Conservation (phyloP, 192 early-diverging fungal species). For the Ambispora gerdemannii region DNA sequence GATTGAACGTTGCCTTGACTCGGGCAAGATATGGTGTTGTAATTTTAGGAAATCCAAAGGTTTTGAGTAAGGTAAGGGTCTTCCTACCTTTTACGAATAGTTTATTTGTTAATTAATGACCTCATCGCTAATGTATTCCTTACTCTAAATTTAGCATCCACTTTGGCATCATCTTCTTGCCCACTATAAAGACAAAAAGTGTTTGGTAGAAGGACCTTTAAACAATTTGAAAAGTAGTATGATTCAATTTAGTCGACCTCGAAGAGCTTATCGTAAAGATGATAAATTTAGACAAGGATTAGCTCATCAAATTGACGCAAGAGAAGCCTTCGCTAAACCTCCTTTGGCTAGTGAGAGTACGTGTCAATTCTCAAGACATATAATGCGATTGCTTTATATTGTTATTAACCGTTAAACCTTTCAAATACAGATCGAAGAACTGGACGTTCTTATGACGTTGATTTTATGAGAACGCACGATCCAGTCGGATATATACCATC, state of each 20-base stretch:
- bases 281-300: slow-evolving; percentile 58
- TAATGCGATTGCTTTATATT: background rate
- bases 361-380: background rate
- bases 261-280: slow-evolving; percentile 53
- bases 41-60: slow-evolving; percentile 92
- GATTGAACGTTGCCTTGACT: slow-evolving; percentile 87
- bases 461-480: slow-evolving; percentile 51
- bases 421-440: slow-evolving; percentile 42
- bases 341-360: slow-evolving; percentile 50
- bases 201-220: slow-evolving; percentile 91
- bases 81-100: background rate
- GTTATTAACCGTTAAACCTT: background rate
- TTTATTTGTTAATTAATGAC: background rate
- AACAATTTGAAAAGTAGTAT: slow-evolving; percentile 83
- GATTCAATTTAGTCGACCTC: slow-evolving; percentile 83
- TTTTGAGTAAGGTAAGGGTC: slow-evolving; percentile 67
- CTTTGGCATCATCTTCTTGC: slow-evolving; percentile 97
- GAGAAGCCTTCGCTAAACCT: slow-evolving; percentile 55
- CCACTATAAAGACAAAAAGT: slow-evolving; percentile 84
- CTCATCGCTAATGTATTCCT: background rate
- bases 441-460: slow-evolving; percentile 45
- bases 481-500: slow-evolving; percentile 51
- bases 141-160: slow-evolving; percentile 54
- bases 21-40: slow-evolving; percentile 93
- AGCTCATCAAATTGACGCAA: slow-evolving; percentile 56